A percentile compares a stretch with the other conserved stretches of the same genome.
Conservation (phyloP, 2,329 filamentous ascomycete genomes). For the Parafenestella ontariensis region DNA sequence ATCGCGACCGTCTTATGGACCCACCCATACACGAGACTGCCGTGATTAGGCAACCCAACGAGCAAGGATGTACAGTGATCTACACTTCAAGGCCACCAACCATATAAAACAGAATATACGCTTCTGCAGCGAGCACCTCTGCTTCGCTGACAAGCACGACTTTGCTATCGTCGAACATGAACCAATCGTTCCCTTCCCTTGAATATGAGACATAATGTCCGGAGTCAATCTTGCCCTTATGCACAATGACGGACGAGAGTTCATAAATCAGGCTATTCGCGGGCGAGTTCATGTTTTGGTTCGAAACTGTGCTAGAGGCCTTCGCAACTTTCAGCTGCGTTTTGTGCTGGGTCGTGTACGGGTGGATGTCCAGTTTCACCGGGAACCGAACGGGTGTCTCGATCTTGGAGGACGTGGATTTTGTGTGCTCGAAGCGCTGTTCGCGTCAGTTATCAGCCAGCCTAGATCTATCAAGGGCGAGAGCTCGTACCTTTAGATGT, state of each 20-base stretch:
- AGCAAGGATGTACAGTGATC: not conserved
- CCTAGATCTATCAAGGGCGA: not conserved
- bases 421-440: slow-evolving; percentile 76
- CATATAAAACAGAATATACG: slow-evolving; percentile 87
- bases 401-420: slow-evolving; percentile 81
- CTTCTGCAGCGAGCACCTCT: slow-evolving; percentile 84
- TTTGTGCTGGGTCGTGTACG: slow-evolving; percentile 75
- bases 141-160: slow-evolving; percentile 84
- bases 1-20: not conserved
- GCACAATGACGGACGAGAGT: slow-evolving; percentile 86
- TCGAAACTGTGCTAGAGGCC: slow-evolving; percentile 48
- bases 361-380: slow-evolving; percentile 84
- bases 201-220: slow-evolving; percentile 94
- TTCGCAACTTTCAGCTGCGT: slow-evolving; percentile 35
- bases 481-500: slow-evolving; percentile 77
- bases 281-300: slow-evolving; percentile 41
- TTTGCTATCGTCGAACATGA: slow-evolving; percentile 93
- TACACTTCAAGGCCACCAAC: slow-evolving; percentile 41
- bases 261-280: slow-evolving; percentile 76
- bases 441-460: slow-evolving; percentile 18
- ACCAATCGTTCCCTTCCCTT: slow-evolving; percentile 85
- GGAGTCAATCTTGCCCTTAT: slow-evolving; percentile 90
- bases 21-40: not conserved
- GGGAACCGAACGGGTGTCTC: slow-evolving; percentile 87
- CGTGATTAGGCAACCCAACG: too few species aligned